phyloP scores from a whole-genome alignment of 2,329 filamentous ascomycete genomes.

The Lasiodiplodia gonubiensis region DNA sequence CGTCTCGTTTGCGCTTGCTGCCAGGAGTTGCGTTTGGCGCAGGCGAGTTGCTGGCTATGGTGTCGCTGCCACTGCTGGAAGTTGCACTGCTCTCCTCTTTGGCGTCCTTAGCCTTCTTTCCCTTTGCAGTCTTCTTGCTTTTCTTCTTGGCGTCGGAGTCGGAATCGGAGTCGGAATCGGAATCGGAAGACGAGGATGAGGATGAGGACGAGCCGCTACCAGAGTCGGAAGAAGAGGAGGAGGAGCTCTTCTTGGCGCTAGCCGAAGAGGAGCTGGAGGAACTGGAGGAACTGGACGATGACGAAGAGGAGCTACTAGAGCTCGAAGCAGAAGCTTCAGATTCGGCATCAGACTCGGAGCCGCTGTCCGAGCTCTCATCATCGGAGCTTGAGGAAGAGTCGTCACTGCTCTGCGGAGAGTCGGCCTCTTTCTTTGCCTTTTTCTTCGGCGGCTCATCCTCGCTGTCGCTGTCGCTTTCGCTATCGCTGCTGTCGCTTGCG shows the following conservation, averaged over 20 bases:
- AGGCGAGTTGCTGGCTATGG: constrained; percentile 37
- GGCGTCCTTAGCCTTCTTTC: constrained; percentile 21
- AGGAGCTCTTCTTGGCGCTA: constrained; percentile 2
- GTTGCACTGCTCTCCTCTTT: constrained; percentile 29
- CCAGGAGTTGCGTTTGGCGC: constrained; percentile 39
- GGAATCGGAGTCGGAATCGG: constrained; percentile 26
- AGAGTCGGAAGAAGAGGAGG: constrained; percentile 10
- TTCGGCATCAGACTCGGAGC: constrained; percentile 16
- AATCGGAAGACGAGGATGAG: constrained; percentile 3
- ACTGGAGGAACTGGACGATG: not conserved
- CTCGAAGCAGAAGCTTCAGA: constrained; percentile 20
- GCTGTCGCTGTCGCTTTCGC: constrained; percentile 29
- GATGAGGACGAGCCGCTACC: not conserved
- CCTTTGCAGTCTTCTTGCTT: constrained; percentile 8
- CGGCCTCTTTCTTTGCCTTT: constrained; percentile 34
- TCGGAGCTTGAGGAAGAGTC: constrained; percentile 21
- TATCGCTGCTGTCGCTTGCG: constrained; percentile 19
- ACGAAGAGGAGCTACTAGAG: constrained; percentile 19
- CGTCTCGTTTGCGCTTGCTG: constrained; percentile 51
- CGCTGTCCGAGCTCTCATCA: constrained; percentile 29
- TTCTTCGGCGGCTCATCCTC: constrained; percentile 37
- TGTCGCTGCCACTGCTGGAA: constrained; percentile 48
- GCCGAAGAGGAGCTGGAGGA: constrained; percentile 1
- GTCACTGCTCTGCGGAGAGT: constrained; percentile 31
- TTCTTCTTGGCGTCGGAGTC: constrained; percentile 2